These are phyloP conservation scores for Penicillium thymicola DNA, from an alignment of 2,329 filamentous ascomycete species.

Conservation along the genomic window DNA sequence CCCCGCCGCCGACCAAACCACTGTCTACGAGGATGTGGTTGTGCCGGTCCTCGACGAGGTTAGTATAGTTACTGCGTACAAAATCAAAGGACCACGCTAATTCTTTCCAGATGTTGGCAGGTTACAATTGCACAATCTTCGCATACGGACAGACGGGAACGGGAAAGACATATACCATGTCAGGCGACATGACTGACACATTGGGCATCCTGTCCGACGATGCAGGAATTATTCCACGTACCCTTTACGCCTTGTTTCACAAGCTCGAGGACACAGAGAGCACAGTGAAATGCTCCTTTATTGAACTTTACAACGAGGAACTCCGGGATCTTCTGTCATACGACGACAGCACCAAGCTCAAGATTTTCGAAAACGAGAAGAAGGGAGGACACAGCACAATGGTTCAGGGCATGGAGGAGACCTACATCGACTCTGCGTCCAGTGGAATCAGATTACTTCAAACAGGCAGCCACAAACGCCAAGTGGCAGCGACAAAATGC, in stretches of 20 bases:
- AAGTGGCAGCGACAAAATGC: constrained; percentile 99
- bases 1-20: constrained; percentile 85
- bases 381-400: constrained; percentile 79
- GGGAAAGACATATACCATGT: constrained; percentile 99
- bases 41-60: constrained; percentile 91
- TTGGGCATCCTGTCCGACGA: constrained; percentile 82
- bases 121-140: constrained; percentile 98
- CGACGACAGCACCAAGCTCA: constrained; percentile 82
- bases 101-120: constrained; percentile 70
- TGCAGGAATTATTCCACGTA: constrained; percentile 92
- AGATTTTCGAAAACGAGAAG: constrained; percentile 86
- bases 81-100: constrained; percentile 7
- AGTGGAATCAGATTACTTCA: constrained; percentile 88
- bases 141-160: constrained; percentile 98
- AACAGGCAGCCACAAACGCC: constrained; percentile 84
- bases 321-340: constrained; percentile 79
- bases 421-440: constrained; percentile 78
- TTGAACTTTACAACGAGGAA: constrained; percentile 98
- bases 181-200: constrained; percentile 88
- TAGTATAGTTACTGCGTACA: constrained; percentile 22
- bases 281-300: constrained; percentile 96
- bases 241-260: constrained; percentile 79
- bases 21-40: constrained; percentile 94
- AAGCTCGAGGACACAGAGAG: constrained; percentile 81
- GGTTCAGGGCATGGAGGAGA: constrained; percentile 97